Base-by-base conservation (phyloP, 805 yeast species). In the Citeromyces matritensis region DNA sequence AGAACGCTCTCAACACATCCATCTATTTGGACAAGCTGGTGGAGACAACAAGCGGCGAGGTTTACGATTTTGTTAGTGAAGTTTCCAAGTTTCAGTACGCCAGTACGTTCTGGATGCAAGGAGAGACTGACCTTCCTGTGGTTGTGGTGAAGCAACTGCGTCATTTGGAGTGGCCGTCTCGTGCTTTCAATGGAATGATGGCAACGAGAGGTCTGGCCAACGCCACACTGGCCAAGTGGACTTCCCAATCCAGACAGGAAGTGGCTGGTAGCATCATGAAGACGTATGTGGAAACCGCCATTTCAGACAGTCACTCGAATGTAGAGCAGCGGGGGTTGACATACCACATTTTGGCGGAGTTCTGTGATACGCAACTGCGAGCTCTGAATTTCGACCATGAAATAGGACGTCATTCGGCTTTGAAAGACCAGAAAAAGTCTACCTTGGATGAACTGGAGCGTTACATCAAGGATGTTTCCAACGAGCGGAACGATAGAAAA, bases 241-340 rank as follows among this genome's bases (percentile, higher is more conserved):
- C 72, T 24, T 63, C 82, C 0, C 68, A 63, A 30, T 78, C 93
- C 0, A 64, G 79, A 24, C 76, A 74, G 37, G 93, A 77, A 35
- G 58, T 74, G 8, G 69, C 84, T 0, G 58, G 65, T 1, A 54
- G 53, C 3, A 71, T 86, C 2, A 63, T 75, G 65, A 49, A 54
- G 1, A 55, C 60, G 5, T 77, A 76, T 43, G 71, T 83, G 11
- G 53, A 58, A 5, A 64, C 70, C 2, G 60, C 65, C n/a, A 54
- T 48, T 4, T 30, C 39, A 1, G 43, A 28, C 34, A 30, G 44
- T 2, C 39, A 41, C 4, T 15, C 36, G 4, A 43, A 45, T 4
- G 35, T 32, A 9, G 43, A 44, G 2, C 53, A 51, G 23, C 13
- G 14, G 13, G 69, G 74, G 0, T 49, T 55, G 24, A 63, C 74